Base-by-base conservation (phyloP, 768 basidiomycete genomes). In the Suillus clintonianus region DNA sequence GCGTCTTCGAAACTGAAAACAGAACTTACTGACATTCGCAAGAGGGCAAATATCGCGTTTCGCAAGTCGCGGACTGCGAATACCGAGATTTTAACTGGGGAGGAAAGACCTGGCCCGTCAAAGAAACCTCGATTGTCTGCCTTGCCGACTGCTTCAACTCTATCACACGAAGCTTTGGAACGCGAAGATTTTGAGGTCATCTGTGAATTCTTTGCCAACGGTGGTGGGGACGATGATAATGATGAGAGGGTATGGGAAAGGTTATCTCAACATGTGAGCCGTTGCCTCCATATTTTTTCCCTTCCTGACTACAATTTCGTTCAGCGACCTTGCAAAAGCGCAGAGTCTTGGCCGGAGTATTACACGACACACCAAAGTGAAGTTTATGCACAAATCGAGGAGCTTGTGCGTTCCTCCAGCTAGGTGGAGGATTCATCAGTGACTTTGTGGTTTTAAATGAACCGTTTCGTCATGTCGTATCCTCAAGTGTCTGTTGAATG, bases 201-300 rank as follows among this genome's bases (percentile, higher is more conserved):
- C 42, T 80, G 83, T 8, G 71, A 73, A 11, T 90, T 88, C 67
- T 87, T 90, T 67, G 83, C 83, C 13, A 79, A 75, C 5, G 80
- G 81, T 13, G 83, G 82, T 45, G 82, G 82, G 13, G 80, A 84
- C 5, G 80, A 82, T 1, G 77, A 80, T 9, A 72, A 76, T 5
- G 82, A 82, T n/a, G 76, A 77, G 27, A 76, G 80, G n/a, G 76
- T 87, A 39, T 91, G 87, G 86, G 76, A 73, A 54, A 77, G 72
- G 47, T 71, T 91, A 50, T 76, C 77, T 47, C 70, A 72, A 59
- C 74, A 82, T 77, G 89, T 86, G 64, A 55, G 79, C 72, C 5
- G 4, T 59, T 45, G 59, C 45, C 15, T 24, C 39, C 34, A 62
- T 32, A 48, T 27, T 30, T 63, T 54, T 55, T 43, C 39, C 19